Base-by-base conservation (phyloP, 306 rosid genomes). In the Ormosia semicastrata region DNA sequence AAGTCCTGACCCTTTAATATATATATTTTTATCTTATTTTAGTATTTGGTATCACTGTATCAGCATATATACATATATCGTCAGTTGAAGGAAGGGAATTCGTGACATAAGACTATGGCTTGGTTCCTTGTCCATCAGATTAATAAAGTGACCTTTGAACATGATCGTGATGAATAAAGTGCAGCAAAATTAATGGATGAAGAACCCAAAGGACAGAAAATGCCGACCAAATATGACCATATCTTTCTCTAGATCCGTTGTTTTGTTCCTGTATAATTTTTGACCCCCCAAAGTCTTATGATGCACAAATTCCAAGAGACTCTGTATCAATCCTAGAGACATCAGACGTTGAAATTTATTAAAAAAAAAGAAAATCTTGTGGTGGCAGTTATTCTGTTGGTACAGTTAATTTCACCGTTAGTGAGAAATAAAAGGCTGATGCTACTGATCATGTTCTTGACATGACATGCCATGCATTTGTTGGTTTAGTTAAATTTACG, bases 211-310 rank as follows among this genome's bases (percentile, higher is more conserved):
- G 90, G 90, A 88, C 92, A 88, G 11, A 81, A 67, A 76, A 75
- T 79, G 81, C 92, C 87, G 88, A 83, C 92, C 88, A 90, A 85
- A 90, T 64, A 87, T 78, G 86, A 88, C 85, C 93, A 79, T 62
- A 87, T 91, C 92, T 89, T 90, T 88, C 83, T 56, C 64, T 68
- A 85, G 97, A 92, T 94, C 90, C 90, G 40, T 83, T 82, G 85
- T 75, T 78, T 52, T 87, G 85, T 82, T 85, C 71, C 77, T 85
- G 85, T 88, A 75, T 65, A 77, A 32, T 52, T 76, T 82, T 73
- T 73, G 52, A 49, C 78, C 66, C 46, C 46, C 63, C 39, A 68
- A 73, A 41, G 72, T 64, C 68, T 66, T 52, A 70, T 84, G 79
- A 56, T 84, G 90, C 94, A 84, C 89, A 89, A 73, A 89, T 86